Evolutionary conservation across 2,329 filamentous ascomycete genomes (phyloP).

Genomic region (Talaromyces rugulosus): DNA sequence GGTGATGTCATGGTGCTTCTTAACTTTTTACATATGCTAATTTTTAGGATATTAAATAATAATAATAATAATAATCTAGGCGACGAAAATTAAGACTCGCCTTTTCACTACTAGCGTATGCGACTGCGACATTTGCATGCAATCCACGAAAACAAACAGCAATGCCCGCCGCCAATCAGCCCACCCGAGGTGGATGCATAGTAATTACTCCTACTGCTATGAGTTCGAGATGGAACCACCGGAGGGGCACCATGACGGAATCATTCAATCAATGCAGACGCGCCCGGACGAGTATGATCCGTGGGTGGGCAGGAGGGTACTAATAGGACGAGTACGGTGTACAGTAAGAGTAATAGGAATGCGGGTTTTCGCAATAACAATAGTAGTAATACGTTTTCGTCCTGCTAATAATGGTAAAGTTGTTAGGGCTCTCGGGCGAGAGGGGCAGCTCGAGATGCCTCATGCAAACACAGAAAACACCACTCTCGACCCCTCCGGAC

Average conservation of each 20-base stretch:
- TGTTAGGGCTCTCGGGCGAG: neutral
- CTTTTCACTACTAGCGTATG: neutral
- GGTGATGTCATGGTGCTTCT: slow-evolving; percentile 8
- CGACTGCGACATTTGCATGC: neutral
- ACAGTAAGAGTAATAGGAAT: neutral
- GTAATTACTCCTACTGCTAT: neutral
- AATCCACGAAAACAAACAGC: neutral
- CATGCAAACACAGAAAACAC: neutral
- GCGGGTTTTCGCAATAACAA: neutral
- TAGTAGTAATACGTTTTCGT: neutral
- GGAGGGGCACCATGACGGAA: slow-evolving; percentile 11
- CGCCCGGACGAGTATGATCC: slow-evolving; percentile 1
- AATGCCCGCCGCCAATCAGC: neutral
- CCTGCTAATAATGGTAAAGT: neutral
- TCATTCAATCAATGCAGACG: slow-evolving; percentile 5
- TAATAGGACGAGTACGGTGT: neutral
- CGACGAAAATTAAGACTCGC: neutral
- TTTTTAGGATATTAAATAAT: neutral
- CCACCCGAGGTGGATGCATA: neutral
- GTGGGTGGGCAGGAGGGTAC: neutral
- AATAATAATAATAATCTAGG: too few species aligned
- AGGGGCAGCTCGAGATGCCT: neutral
- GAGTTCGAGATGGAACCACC: neutral
- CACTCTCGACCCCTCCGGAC: neutral
- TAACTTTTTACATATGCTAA: neutral